Evolutionary conservation across 2,329 filamentous ascomycete genomes (phyloP).

Genomic region (Zasmidium angulare): DNA sequence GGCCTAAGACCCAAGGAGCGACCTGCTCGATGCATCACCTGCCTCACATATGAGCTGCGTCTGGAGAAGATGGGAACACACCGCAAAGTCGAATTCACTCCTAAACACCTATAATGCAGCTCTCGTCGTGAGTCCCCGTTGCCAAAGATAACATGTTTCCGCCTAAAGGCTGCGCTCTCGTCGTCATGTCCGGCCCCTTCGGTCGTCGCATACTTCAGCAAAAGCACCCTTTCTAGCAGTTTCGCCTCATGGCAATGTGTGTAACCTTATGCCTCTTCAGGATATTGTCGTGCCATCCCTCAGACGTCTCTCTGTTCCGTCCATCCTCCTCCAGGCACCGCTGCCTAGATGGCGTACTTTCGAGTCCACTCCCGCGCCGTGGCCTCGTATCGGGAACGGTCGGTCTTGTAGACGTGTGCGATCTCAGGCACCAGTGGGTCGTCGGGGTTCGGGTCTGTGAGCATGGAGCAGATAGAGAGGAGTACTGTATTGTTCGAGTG

Average conservation of each 20-base stretch:
- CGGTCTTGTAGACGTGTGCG: slow-evolving; percentile 99
- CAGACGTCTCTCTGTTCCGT: neutral
- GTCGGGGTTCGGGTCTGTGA: slow-evolving; percentile 98
- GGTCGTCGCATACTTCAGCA: neutral
- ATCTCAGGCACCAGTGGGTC: slow-evolving; percentile 98
- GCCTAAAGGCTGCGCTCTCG: slow-evolving; percentile 6
- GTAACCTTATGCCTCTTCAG: neutral
- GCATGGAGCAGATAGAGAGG: slow-evolving; percentile 98
- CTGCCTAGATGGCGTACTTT: slow-evolving; percentile 87
- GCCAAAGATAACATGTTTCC: slow-evolving; percentile 4
- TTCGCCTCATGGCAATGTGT: neutral
- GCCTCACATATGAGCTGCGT: neutral
- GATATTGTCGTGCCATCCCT: slow-evolving; percentile 5
- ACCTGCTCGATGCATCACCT: neutral
- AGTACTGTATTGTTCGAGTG: slow-evolving; percentile 62
- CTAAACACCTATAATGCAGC: slow-evolving; percentile 1
- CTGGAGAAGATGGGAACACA: neutral
- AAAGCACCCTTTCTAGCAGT: neutral
- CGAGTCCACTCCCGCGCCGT: slow-evolving; percentile 97
- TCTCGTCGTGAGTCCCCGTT: slow-evolving; percentile 5
- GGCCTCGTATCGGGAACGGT: slow-evolving; percentile 91
- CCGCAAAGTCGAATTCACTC: slow-evolving; percentile 4
- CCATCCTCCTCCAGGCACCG: neutral
- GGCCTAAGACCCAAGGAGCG: neutral
- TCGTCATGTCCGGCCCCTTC: neutral